Evolutionary conservation across 768 basidiomycete genomes (phyloP), one percentile per base, ranked within the genome.

Genomic region (Auricularia heimuer): DNA sequence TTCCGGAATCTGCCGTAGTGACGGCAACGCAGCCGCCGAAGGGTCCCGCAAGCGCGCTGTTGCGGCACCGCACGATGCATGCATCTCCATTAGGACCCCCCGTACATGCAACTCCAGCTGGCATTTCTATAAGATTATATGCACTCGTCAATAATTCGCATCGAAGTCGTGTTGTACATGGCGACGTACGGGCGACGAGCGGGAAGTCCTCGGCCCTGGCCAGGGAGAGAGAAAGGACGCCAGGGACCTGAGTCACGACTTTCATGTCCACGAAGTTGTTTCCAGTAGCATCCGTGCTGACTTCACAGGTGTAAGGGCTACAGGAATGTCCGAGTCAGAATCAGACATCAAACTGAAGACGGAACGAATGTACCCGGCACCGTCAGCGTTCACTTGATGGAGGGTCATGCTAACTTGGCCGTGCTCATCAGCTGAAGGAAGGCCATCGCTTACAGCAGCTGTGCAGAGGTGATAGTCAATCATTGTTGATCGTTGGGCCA

Each of bases 341-440:
- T 29, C 29, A 29, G 29, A 29, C 29, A 29, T 29, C 29, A 29
- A 29, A 29, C 29, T 29, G 29, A 29, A 29, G 29, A 29, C 29
- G 29, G 29, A 29, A 29, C 29, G 29, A 51, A 47, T 33, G 18
- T 62, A 62, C 60, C 73, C 73, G 63, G 71, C 73, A n/a, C 73
- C 73, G 42, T 74, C 73, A 35, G 68, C 72, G 63, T 74, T 74
- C 8, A 74, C 72, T 65, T 74, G 73, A 64, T 71, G 71, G n/a
- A 74, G 51, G n/a, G 63, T 67, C 64, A 74, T 63, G 51, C 62
- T 70, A 34, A 73, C 64, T 16, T 67, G 61, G 44, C 72, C 72
- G 66, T 70, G 62, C 24, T 69, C 67, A 61, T 68, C 63, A 61
- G 71, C 63, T 8, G 72, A 65, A 2, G 72, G 73, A 7, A 74